Base-by-base conservation (phyloP, 495 filamentous ascomycete species). In the Talaromyces stipitatus region DNA sequence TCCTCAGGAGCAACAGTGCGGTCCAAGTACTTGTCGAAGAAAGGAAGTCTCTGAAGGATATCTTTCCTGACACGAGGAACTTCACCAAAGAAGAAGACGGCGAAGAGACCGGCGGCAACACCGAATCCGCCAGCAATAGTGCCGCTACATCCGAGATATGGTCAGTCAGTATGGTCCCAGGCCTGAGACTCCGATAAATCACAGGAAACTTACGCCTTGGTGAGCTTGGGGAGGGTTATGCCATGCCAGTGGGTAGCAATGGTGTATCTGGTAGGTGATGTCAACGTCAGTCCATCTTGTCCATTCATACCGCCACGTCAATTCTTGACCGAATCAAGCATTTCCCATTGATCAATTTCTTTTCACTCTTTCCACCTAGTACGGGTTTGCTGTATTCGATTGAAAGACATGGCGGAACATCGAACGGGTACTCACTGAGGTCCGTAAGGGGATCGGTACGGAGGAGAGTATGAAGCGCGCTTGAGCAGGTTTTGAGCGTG, bases 81-180 rank as follows among this genome's bases (percentile, higher is more conserved):
- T 53, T 86, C 86, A 54, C 82, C 78, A 72, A 90, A 81, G 79
- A 87, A 84, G 73, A 83, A 87, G 60, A 90, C 66, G n/a, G 79
- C 82, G 67, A 82, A 82, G 64, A 83, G 66, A 61, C 80, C 84
- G 38, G 78, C 80, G 45, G 78, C 74, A 59, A 77, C 79, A 60
- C 83, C 85, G 69, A 88, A 87, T 29, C 70, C 73, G 55, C 63
- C 80, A 16, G 76, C 75, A 22, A 82, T 78, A 29, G 68, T 60
- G 55, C 76, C 83, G 58, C 84, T 88, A 41, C 70, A 30, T 28
- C 4, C n/a, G n/a, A 58, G 14, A 16, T n/a, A n/a, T n/a, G n/a
- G n/a, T 38, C 52, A 10, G 23, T 48, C 22, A 48, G 45, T n/a
- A 24, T n/a, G 33, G 33, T 4, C n/a, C 33, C 7, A n/a, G 33